A percentile compares a stretch with the other conserved stretches of the same genome.
These are phyloP conservation scores for Wickerhamomyces hampshirensis DNA, from an alignment of 805 yeast species.

Conservation along the genomic window DNA sequence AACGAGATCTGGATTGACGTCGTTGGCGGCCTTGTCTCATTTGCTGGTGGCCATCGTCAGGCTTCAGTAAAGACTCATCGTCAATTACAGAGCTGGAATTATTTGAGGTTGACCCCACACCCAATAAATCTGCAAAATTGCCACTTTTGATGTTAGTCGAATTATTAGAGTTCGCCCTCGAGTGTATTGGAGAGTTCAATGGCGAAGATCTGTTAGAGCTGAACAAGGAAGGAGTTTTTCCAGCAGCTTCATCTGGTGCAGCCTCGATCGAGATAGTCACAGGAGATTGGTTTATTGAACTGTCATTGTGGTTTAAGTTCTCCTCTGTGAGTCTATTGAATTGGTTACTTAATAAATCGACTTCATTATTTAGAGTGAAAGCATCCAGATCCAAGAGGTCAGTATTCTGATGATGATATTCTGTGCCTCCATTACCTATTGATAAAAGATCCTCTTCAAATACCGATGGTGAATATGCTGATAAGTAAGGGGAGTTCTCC, in stretches of 20 bases:
- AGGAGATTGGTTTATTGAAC: slow-evolving; percentile 13
- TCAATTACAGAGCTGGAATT: slow-evolving; percentile 5
- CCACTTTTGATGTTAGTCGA: slow-evolving; percentile 24
- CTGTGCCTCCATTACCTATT: background rate
- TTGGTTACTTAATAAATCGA: slow-evolving; percentile 10
- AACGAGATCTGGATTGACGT: slow-evolving; percentile 31
- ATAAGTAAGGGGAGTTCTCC: slow-evolving; percentile 21
- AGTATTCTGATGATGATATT: background rate
- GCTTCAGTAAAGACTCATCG: slow-evolving; percentile 12
- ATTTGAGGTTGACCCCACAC: slow-evolving; percentile 1
- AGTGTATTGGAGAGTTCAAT: slow-evolving; percentile 31
- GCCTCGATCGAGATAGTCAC: slow-evolving; percentile 28
- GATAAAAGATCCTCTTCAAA: slow-evolving; percentile 16
- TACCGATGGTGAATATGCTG: slow-evolving; percentile 15
- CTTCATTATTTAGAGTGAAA: slow-evolving; percentile 1
- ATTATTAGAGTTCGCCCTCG: slow-evolving; percentile 27
- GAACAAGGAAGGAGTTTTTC: slow-evolving; percentile 52
- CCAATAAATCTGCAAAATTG: slow-evolving; percentile 9
- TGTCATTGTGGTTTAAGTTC: slow-evolving; percentile 12
- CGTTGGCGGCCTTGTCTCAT: slow-evolving; percentile 31
- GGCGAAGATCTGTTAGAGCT: slow-evolving; percentile 36
- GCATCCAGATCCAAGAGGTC: slow-evolving; percentile 1
- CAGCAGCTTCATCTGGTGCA: slow-evolving; percentile 35
- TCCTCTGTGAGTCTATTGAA: slow-evolving; percentile 18
- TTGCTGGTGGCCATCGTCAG: slow-evolving; percentile 14